Evolutionary conservation across 2,329 filamentous ascomycete species (phyloP).

Genomic region (Colletotrichum incanum): DNA sequence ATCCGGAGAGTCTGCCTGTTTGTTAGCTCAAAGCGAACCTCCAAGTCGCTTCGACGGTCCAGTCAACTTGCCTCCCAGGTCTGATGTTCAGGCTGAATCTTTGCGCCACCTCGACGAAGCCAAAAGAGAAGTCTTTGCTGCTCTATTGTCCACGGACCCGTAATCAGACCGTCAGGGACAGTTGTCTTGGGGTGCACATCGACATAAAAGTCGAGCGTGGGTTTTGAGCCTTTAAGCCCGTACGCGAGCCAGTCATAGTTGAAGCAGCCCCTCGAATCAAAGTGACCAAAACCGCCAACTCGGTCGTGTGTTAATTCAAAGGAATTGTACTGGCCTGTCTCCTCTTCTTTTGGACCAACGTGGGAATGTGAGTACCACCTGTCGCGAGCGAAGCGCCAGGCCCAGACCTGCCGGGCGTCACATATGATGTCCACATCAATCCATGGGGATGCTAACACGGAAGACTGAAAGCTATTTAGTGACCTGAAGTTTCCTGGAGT

Average conservation of each 20-base stretch:
- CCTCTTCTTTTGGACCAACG: constrained; percentile 28
- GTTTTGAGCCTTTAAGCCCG: constrained; percentile 27
- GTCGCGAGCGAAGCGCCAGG: constrained; percentile 54
- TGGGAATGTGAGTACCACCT: constrained; percentile 53
- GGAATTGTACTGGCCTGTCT: constrained; percentile 40
- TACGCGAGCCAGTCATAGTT: constrained; percentile 53
- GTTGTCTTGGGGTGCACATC: constrained; percentile 58
- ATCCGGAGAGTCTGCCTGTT: constrained; percentile 24
- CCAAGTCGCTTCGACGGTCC: no score
- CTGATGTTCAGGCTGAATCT: constrained; percentile 48
- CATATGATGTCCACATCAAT: constrained; percentile 62
- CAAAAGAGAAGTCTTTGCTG: constrained; percentile 61
- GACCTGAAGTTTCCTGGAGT: background rate
- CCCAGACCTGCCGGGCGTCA: constrained; percentile 65
- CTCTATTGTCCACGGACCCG: constrained; percentile 60
- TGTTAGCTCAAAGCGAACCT: constrained; percentile 47
- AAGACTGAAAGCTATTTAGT: constrained; percentile 53
- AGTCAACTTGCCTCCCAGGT: constrained; percentile 57
- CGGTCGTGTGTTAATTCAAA: constrained; percentile 44
- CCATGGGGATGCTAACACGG: constrained; percentile 62
- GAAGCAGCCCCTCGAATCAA: constrained; percentile 54
- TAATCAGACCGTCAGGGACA: constrained; percentile 59
- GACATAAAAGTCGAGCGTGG: constrained; percentile 40
- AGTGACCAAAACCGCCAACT: constrained; percentile 48
- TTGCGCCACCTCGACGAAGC: constrained; percentile 59